Evolutionary conservation across 2,329 filamentous ascomycete species (phyloP).

Genomic region (Colletotrichum sp.): DNA sequence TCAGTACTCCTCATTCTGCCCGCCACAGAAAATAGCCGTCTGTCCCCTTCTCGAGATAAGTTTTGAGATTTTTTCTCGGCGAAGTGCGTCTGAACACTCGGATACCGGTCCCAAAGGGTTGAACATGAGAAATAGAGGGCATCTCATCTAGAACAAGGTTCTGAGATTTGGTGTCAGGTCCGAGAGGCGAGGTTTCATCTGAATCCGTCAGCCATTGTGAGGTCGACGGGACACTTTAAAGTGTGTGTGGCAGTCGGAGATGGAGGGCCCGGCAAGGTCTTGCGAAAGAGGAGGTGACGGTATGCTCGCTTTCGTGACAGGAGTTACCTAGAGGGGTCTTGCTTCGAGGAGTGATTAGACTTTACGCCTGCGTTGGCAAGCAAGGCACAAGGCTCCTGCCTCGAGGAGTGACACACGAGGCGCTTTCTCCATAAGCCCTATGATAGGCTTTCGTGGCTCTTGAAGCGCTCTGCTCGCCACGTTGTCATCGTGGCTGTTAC

Average conservation of each 20-base stretch:
- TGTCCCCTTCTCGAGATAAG: not conserved
- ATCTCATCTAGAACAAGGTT: not conserved
- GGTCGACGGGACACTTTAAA: not conserved
- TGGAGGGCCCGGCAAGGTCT: not conserved
- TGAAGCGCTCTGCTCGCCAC: not conserved
- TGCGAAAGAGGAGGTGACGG: not conserved
- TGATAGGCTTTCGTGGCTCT: not conserved
- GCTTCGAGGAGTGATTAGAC: not conserved
- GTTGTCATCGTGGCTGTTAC: not conserved
- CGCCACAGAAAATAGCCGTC: not conserved
- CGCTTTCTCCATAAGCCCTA: not conserved
- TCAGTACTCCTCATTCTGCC: not conserved
- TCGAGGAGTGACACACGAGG: not conserved
- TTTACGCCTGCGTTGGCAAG: not conserved
- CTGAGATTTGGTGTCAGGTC: not conserved
- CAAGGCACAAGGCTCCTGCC: not conserved
- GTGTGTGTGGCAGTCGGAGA: not conserved
- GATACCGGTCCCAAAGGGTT: not conserved
- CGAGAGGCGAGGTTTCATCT: slow-evolving; percentile 1
- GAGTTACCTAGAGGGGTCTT: not conserved
- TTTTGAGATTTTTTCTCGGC: not conserved
- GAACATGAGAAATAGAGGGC: not conserved
- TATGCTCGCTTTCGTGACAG: not conserved
- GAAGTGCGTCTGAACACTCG: not conserved
- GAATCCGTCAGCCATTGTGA: not conserved